Percentiles rank a stretch among this genome's conserved stretches.
phyloP scores from a whole-genome alignment of 2,329 filamentous ascomycete species.

The Sporothrix globosa region DNA sequence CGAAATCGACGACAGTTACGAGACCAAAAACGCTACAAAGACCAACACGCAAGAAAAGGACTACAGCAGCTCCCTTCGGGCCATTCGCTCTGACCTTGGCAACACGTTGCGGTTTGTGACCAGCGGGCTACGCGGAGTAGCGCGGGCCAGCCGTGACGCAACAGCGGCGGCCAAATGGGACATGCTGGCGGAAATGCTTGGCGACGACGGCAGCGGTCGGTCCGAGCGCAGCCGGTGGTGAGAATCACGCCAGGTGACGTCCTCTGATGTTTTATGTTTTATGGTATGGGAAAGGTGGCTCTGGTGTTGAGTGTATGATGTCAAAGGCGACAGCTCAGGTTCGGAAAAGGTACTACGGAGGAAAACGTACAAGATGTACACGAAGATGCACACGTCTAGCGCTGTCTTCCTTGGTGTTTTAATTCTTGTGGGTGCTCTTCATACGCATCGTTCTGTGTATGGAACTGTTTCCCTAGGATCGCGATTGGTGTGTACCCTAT shows the following conservation, averaged over 20 bases:
- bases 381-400: background rate
- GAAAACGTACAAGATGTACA: background rate
- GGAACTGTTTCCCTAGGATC: background rate
- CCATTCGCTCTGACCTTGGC: slow-evolving; percentile 66
- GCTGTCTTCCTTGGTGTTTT: background rate
- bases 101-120: slow-evolving; percentile 69
- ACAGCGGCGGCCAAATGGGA: slow-evolving; percentile 68
- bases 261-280: background rate
- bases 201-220: slow-evolving; percentile 48
- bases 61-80: slow-evolving; percentile 57
- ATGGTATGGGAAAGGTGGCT: background rate
- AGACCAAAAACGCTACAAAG: slow-evolving; percentile 1
- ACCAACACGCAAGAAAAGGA: slow-evolving; percentile 37
- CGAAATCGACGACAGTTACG: slow-evolving; percentile 37
- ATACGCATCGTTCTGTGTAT: background rate
- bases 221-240: slow-evolving; percentile 11
- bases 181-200: slow-evolving; percentile 77
- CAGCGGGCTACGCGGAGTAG: slow-evolving; percentile 72
- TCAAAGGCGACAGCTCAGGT: background rate
- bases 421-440: background rate
- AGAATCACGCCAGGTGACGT: slow-evolving; percentile 6
- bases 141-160: slow-evolving; percentile 69
- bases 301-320: background rate
- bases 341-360: background rate
- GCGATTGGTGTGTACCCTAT: background rate